phyloP scores from a whole-genome alignment of 192 early-diverging fungal genomes.

The Spizellomyces sp. region DNA sequence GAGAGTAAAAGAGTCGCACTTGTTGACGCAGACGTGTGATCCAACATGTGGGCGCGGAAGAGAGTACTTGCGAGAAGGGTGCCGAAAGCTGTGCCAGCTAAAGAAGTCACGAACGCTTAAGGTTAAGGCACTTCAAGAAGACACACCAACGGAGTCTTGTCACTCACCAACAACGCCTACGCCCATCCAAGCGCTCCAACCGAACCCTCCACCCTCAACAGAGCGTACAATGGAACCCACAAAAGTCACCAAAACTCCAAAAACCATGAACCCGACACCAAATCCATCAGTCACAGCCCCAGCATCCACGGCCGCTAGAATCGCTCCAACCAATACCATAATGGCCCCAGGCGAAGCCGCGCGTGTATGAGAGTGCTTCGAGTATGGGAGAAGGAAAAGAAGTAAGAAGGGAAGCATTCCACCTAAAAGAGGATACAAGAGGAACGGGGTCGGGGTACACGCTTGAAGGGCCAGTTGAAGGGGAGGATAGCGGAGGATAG shows the following conservation, averaged over 20 bases:
- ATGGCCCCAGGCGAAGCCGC: conserved; percentile 8
- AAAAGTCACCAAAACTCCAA: conserved; percentile 5
- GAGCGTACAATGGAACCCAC: not conserved
- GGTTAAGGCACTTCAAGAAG: no score
- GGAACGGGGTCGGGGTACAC: not conserved
- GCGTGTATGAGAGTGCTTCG: conserved; percentile 3
- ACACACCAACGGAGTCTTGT: no score
- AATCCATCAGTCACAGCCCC: not conserved
- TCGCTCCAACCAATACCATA: not conserved
- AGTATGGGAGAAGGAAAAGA: not conserved
- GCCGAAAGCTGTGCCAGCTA: no score
- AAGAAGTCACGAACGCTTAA: no score
- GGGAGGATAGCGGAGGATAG: no score
- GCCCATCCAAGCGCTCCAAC: not conserved
- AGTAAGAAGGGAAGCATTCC: not conserved
- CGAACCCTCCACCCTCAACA: not conserved
- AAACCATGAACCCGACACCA: conserved; percentile 2
- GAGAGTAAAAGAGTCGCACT: no score
- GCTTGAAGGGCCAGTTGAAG: not conserved
- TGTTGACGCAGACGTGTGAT: no score
- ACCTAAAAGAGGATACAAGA: not conserved
- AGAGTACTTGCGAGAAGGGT: no score
- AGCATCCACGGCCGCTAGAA: conserved; percentile 9
- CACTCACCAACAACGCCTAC: no score
- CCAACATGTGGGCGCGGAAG: no score